These are phyloP conservation scores for Kluyveromyces sp. DNA, from an alignment of 1,139 yeast genomes.

Conservation along the genomic window DNA sequence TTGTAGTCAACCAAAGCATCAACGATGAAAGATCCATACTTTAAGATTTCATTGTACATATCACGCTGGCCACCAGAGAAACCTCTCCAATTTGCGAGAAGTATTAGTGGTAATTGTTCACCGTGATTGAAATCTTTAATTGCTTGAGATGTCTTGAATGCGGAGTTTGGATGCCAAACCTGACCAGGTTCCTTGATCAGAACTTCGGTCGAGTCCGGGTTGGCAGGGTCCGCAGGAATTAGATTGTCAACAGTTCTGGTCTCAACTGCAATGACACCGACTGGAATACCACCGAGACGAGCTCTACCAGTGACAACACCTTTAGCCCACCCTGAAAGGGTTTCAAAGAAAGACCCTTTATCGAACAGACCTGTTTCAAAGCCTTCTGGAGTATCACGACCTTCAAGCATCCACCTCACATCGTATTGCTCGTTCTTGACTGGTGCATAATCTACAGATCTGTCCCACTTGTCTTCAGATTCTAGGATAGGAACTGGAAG, in stretches of 20 bases:
- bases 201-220: slow-evolving; percentile 85
- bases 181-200: slow-evolving; percentile 95
- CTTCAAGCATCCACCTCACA: slow-evolving; percentile 92
- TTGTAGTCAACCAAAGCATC: slow-evolving; percentile 94
- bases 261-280: slow-evolving; percentile 97
- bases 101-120: slow-evolving; percentile 95
- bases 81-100: slow-evolving; percentile 99
- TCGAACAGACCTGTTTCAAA: slow-evolving; percentile 88
- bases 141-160: slow-evolving; percentile 98
- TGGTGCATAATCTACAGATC: slow-evolving; percentile 81
- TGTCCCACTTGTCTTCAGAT: slow-evolving; percentile 82
- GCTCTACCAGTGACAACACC: slow-evolving; percentile 99
- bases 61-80: slow-evolving; percentile 99
- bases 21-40: slow-evolving; percentile 92
- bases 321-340: slow-evolving; percentile 97
- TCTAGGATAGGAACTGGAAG: slow-evolving; percentile 88
- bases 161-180: slow-evolving; percentile 99
- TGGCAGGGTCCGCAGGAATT: slow-evolving; percentile 96
- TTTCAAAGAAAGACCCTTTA: slow-evolving; percentile 88
- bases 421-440: slow-evolving; percentile 69
- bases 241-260: slow-evolving; percentile 83
- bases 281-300: slow-evolving; percentile 95
- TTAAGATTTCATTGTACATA: slow-evolving; percentile 96
- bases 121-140: slow-evolving; percentile 95
- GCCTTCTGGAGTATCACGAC: slow-evolving; percentile 62